These are phyloP conservation scores for Nakazawaea anatomiae DNA, from an alignment of 805 yeast species.

Conservation along the genomic window DNA sequence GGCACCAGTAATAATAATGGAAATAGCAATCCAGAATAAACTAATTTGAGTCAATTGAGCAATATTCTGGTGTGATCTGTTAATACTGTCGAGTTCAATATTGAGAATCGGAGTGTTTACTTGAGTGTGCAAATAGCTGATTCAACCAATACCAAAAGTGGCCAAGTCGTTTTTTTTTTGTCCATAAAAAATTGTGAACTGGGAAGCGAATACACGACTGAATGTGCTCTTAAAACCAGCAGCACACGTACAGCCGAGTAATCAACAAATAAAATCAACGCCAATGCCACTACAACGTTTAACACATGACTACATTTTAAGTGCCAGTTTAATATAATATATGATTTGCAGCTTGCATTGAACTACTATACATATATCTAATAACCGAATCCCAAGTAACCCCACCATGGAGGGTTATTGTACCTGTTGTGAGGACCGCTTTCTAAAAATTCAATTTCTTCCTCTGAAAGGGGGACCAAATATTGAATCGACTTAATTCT, in stretches of 20 bases:
- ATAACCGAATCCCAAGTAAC: slow-evolving; percentile 7
- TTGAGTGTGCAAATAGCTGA: not conserved
- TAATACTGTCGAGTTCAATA: too few relatives aligned
- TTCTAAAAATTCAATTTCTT: slow-evolving; percentile 24
- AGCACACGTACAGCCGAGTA: too few relatives aligned
- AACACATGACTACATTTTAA: too few relatives aligned
- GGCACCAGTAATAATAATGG: too few relatives aligned
- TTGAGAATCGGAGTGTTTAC: too few relatives aligned
- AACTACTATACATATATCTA: not conserved
- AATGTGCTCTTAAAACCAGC: too few relatives aligned
- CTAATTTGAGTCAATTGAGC: not conserved
- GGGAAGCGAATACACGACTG: not conserved
- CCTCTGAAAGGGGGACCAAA: slow-evolving; percentile 29
- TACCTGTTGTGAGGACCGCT: slow-evolving; percentile 6
- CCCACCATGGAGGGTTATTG: slow-evolving; percentile 11
- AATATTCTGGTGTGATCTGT: not conserved
- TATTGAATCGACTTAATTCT: slow-evolving; percentile 42
- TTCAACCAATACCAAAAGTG: not conserved
- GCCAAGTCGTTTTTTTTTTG: slow-evolving; percentile 1
- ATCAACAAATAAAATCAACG: too few relatives aligned
- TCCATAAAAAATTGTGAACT: too few relatives aligned
- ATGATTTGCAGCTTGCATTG: too few relatives aligned
- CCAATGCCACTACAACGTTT: too few relatives aligned
- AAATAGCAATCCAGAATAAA: too few relatives aligned
- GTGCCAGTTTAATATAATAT: too few relatives aligned